Evolutionary conservation across 768 basidiomycete species (phyloP).

Genomic region (Phaffia tasmanica): DNA sequence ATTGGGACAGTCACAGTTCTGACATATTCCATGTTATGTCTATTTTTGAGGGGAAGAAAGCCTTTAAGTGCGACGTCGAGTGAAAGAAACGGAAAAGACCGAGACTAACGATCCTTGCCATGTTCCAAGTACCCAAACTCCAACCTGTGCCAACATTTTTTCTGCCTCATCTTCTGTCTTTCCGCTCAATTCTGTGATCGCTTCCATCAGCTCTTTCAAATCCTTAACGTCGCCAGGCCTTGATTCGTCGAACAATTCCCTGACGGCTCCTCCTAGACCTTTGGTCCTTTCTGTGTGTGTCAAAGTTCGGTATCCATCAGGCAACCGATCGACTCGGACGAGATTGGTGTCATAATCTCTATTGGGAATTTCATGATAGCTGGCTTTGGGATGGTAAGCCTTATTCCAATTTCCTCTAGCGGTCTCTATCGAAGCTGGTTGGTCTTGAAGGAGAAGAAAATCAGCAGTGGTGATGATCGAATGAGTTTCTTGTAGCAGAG

Average conservation of each 20-base stretch:
- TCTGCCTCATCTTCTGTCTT: constrained; percentile 36
- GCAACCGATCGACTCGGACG: constrained; percentile 40
- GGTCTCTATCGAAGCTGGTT: constrained; percentile 37
- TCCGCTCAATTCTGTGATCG: constrained; percentile 23
- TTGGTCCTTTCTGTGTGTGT: constrained; percentile 8
- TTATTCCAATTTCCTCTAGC: constrained; percentile 42
- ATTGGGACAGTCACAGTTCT: constrained; percentile 42
- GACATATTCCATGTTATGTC: constrained; percentile 43
- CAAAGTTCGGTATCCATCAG: constrained; percentile 28
- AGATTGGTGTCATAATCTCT: constrained; percentile 41
- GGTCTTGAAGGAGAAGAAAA: constrained; percentile 42
- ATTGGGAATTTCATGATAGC: constrained; percentile 41
- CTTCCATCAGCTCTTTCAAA: constrained; percentile 31
- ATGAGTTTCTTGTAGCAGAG: constrained; percentile 39
- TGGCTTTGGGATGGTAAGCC: constrained; percentile 36
- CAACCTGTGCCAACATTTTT: constrained; percentile 38
- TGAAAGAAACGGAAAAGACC: neutral
- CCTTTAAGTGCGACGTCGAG: neutral
- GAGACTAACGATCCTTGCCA: constrained; percentile 41
- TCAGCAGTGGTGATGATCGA: constrained; percentile 43
- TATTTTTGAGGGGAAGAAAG: constrained; percentile 26
- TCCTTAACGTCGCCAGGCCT: constrained; percentile 13
- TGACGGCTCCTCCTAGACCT: neutral
- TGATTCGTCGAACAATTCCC: constrained; percentile 1
- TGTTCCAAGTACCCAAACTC: constrained; percentile 42